These are phyloP conservation scores for Penicillium roqueforti DNA, from an alignment of 495 filamentous ascomycete species.

Conservation along the genomic window DNA sequence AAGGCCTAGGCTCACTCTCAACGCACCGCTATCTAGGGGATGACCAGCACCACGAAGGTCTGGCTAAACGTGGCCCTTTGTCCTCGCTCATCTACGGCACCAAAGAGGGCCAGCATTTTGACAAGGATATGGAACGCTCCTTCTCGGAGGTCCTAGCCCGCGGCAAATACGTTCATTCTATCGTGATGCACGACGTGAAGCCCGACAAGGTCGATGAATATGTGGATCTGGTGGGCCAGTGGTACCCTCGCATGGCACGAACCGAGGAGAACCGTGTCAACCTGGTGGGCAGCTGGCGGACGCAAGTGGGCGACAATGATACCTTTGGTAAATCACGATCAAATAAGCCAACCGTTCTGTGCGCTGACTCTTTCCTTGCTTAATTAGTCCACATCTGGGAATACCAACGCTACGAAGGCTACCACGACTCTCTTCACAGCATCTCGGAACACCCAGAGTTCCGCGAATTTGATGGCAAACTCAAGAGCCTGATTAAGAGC, in stretches of 20 bases:
- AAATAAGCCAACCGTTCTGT: neutral
- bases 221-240: slow-evolving; percentile 81
- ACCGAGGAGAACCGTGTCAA: slow-evolving; percentile 85
- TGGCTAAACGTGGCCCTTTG: slow-evolving; percentile 47
- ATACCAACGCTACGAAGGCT: slow-evolving; percentile 95
- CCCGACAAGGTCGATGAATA: slow-evolving; percentile 96
- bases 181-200: slow-evolving; percentile 95
- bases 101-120: slow-evolving; percentile 85
- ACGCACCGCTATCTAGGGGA: slow-evolving; percentile 52
- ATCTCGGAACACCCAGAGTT: slow-evolving; percentile 79
- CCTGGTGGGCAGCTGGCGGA: slow-evolving; percentile 96
- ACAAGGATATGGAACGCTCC: slow-evolving; percentile 88
- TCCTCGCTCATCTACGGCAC: slow-evolving; percentile 90
- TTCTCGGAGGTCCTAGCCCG: slow-evolving; percentile 91
- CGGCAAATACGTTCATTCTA: slow-evolving; percentile 97
- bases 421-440: slow-evolving; percentile 83
- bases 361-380: neutral
- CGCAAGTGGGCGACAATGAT: slow-evolving; percentile 95
- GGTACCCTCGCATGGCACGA: slow-evolving; percentile 84
- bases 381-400: slow-evolving; percentile 91
- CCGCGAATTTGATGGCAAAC: slow-evolving; percentile 72
- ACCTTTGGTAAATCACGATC: slow-evolving; percentile 69
- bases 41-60: slow-evolving; percentile 45
- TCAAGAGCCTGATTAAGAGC: slow-evolving; percentile 72
- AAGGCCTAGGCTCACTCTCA: slow-evolving; percentile 64